These are phyloP conservation scores for Vicia villosa DNA, from an alignment of 306 rosid genomes.

Conservation along the genomic window DNA sequence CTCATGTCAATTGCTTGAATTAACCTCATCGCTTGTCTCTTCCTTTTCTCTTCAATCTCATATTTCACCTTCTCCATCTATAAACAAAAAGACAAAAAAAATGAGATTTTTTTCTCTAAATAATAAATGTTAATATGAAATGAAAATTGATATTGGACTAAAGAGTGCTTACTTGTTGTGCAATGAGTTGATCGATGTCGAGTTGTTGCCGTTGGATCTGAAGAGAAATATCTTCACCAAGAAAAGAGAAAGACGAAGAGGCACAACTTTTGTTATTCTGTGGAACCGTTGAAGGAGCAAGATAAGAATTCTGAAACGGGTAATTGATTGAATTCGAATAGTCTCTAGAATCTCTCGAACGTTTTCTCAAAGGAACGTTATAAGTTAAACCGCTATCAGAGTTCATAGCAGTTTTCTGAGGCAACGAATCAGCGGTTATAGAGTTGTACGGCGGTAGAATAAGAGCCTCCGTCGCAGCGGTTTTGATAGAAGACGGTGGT, in stretches of 20 bases:
- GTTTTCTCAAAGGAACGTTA: conserved; percentile 59
- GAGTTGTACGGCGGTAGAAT: conserved; percentile 51
- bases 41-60: conserved; percentile 70
- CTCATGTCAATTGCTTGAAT: conserved; percentile 61
- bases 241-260: conserved; percentile 56
- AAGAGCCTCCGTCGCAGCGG: conserved; percentile 45
- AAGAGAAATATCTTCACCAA: conserved; percentile 73
- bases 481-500: conserved; percentile 51
- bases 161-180: conserved; percentile 62
- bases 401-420: conserved; percentile 52
- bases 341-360: conserved; percentile 51
- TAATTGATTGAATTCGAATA: conserved; percentile 22
- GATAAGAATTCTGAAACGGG: conserved; percentile 35
- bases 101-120: background rate
- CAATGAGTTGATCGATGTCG: conserved; percentile 58
- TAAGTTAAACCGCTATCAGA: conserved; percentile 75
- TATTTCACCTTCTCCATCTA: conserved; percentile 86
- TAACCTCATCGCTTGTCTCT: conserved; percentile 65
- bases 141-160: too few relatives aligned
- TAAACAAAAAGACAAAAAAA: background rate
- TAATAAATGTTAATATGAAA: background rate
- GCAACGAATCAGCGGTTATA: conserved; percentile 41
- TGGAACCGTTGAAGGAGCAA: background rate
- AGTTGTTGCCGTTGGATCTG: conserved; percentile 80
- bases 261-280: conserved; percentile 40